These are phyloP conservation scores for Polygonum maritimum DNA, from an alignment of 148 eudicot species.

Conservation along the genomic window DNA sequence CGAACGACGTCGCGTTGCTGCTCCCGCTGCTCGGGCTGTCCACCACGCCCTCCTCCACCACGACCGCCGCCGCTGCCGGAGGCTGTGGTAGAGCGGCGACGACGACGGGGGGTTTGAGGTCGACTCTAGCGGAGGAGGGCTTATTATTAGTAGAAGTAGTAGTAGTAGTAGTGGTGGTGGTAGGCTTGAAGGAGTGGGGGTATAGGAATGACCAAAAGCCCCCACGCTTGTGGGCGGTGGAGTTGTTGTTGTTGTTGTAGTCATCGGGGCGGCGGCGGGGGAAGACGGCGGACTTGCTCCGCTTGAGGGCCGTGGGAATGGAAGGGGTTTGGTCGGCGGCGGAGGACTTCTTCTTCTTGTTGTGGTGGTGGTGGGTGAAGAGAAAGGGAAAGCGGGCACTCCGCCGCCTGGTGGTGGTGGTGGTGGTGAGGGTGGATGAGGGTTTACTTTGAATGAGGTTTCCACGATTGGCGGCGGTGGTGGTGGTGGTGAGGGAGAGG, in stretches of 20 bases:
- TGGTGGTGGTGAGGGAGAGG: slow-evolving; percentile 12
- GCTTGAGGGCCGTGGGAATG: slow-evolving; percentile 29
- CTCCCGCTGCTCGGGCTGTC: slow-evolving; percentile 39
- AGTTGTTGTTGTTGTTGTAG: slow-evolving; percentile 19
- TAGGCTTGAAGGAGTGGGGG: slow-evolving; percentile 4
- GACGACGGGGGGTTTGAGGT: no score
- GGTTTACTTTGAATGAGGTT: background rate
- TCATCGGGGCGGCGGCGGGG: slow-evolving; percentile 28
- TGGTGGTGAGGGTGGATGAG: no score
- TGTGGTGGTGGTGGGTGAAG: slow-evolving; percentile 11
- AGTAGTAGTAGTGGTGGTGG: no score
- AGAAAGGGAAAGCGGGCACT: slow-evolving; percentile 44
- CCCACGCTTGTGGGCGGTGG: slow-evolving; percentile 22
- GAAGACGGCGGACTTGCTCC: slow-evolving; percentile 65
- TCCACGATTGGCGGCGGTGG: slow-evolving; percentile 6
- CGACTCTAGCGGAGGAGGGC: slow-evolving; percentile 1
- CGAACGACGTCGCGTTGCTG: slow-evolving; percentile 29
- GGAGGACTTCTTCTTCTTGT: slow-evolving; percentile 30
- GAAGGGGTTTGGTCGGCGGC: background rate
- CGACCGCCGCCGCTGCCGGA: background rate
- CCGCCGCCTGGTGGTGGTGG: background rate
- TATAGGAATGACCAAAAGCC: slow-evolving; percentile 72
- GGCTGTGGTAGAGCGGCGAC: background rate
- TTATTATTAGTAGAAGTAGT: background rate
- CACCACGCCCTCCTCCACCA: slow-evolving; percentile 28